Conservation (phyloP, 1,284 basidiomycete species). For the Rhodotorula sp. region DNA sequence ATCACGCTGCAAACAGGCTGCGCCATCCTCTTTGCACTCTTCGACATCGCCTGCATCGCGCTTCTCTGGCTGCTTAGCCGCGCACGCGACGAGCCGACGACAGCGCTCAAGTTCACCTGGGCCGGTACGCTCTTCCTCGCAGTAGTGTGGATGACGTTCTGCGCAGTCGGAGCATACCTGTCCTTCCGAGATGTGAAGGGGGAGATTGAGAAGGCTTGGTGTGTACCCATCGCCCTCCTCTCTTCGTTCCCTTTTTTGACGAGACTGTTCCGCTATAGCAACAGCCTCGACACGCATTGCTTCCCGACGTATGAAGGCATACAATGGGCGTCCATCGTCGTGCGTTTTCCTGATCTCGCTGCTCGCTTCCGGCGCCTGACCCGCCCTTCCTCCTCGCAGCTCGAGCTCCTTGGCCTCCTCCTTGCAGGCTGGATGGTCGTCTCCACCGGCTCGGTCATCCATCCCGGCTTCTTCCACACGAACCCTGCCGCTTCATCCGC, state of each 20-base stretch:
- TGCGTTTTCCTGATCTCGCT: background rate
- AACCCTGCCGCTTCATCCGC: too few species aligned
- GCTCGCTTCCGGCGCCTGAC: background rate
- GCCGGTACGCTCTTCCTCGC: background rate
- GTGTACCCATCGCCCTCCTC: background rate
- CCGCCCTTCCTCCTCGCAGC: background rate
- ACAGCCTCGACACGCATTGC: conserved; percentile 14
- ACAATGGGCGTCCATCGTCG: conserved; percentile 11
- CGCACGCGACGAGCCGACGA: background rate
- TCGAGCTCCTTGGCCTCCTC: background rate
- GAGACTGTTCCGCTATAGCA: background rate
- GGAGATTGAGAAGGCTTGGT: conserved; percentile 21
- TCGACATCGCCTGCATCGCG: conserved; percentile 1
- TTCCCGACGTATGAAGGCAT: background rate
- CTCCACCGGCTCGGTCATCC: background rate
- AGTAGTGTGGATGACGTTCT: background rate
- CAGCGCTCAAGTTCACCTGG: background rate
- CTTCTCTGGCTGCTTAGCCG: background rate
- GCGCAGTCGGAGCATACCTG: background rate
- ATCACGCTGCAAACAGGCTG: background rate
- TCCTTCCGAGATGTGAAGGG: background rate
- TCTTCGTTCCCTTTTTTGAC: background rate
- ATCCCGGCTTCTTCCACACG: background rate
- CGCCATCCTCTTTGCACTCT: conserved; percentile 4
- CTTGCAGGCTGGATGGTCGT: background rate